phyloP scores from a whole-genome alignment of 257 asterid genomes.

The Osmanthus fragrans region DNA sequence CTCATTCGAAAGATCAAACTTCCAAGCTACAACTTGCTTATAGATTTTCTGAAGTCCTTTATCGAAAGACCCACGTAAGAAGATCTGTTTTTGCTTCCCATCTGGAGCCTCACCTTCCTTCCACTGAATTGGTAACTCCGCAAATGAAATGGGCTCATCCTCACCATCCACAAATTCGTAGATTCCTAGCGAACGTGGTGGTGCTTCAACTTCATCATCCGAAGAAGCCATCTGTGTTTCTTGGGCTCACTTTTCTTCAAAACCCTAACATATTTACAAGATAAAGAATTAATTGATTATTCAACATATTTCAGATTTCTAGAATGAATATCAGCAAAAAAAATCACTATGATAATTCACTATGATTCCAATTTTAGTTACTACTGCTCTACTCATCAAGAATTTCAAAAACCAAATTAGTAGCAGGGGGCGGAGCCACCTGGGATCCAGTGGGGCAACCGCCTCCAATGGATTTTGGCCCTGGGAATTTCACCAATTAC shows the following conservation, averaged over 20 bases:
- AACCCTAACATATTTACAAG: conserved; percentile 12
- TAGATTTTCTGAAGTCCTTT: conserved; percentile 66
- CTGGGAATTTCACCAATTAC: not conserved
- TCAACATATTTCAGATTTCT: not conserved
- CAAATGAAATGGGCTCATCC: conserved; percentile 55
- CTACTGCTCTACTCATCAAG: not conserved
- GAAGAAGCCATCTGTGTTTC: conserved; percentile 56
- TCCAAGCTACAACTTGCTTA: conserved; percentile 74
- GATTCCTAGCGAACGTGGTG: conserved; percentile 46
- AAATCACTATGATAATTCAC: not conserved
- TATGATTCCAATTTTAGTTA: not conserved
- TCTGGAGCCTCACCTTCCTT: conserved; percentile 27
- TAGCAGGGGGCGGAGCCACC: not conserved
- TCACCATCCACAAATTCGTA: conserved; percentile 48
- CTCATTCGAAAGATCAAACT: conserved; percentile 47
- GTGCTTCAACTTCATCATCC: conserved; percentile 67
- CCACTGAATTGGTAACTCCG: conserved; percentile 59
- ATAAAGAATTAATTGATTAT: not conserved
- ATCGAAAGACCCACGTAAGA: conserved; percentile 62
- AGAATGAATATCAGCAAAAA: not conserved
- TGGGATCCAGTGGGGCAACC: not conserved
- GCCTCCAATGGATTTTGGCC: not conserved
- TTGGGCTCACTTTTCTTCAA: conserved; percentile 6
- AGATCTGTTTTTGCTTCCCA: conserved; percentile 37
- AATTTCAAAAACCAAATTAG: not conserved